Evolutionary conservation across 2,329 filamentous ascomycete species (phyloP).

Genomic region (Trichophyton equinum): DNA sequence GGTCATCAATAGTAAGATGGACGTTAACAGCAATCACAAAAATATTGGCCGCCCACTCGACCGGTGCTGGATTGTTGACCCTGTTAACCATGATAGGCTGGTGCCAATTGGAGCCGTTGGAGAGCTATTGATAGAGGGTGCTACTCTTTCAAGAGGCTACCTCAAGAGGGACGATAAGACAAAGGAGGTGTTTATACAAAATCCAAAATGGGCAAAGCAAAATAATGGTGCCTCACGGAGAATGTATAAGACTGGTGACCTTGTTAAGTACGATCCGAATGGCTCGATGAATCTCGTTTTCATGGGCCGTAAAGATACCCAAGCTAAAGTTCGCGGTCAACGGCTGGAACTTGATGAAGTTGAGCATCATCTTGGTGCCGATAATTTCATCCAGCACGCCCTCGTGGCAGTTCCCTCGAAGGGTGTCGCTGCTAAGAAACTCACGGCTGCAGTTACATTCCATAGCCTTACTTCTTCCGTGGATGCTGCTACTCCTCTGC

Average conservation of each 20-base stretch:
- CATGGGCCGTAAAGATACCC: slow-evolving; percentile 19
- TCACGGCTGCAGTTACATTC: slow-evolving; percentile 8
- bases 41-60: slow-evolving; percentile 25
- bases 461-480: neutral
- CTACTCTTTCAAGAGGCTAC: slow-evolving; percentile 20
- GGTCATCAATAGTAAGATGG: slow-evolving; percentile 19
- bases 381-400: slow-evolving; percentile 6
- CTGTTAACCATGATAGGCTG: slow-evolving; percentile 23
- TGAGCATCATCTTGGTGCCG: slow-evolving; percentile 16
- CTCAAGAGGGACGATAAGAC: slow-evolving; percentile 19
- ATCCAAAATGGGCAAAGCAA: slow-evolving; percentile 14
- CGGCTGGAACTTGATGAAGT: slow-evolving; percentile 20
- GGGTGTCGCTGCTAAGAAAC: slow-evolving; percentile 8
- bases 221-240: neutral
- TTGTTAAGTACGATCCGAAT: slow-evolving; percentile 17
- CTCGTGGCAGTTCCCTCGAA: slow-evolving; percentile 8
- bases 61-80: slow-evolving; percentile 28
- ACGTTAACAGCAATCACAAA: slow-evolving; percentile 18
- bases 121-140: slow-evolving; percentile 32
- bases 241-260: slow-evolving; percentile 21
- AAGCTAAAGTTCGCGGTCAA: slow-evolving; percentile 21
- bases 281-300: slow-evolving; percentile 18
- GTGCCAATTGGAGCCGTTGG: slow-evolving; percentile 29
- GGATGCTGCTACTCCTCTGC: neutral
- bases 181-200: slow-evolving; percentile 16